phyloP scores from a whole-genome alignment of 352 stramenopile species.

The Phytophthora melonis region DNA sequence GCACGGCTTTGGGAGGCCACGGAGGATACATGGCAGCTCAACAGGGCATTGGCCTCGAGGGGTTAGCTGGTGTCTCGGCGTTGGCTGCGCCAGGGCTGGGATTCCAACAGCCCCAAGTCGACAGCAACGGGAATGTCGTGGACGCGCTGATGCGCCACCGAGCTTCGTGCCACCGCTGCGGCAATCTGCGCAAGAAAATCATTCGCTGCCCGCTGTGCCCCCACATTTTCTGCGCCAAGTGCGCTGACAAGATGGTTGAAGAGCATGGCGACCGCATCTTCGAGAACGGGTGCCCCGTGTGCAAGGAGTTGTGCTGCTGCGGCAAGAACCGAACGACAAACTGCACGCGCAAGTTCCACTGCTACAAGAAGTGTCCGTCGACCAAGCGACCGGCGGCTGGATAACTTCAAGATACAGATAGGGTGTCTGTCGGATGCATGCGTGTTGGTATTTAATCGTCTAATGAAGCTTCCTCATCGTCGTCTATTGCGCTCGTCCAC shows the following conservation, averaged over 20 bases:
- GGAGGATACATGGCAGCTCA: constrained; percentile 29
- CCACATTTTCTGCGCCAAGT: constrained; percentile 92
- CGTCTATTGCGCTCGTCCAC: constrained; percentile 45
- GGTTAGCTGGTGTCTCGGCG: constrained; percentile 8
- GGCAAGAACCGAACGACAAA: constrained; percentile 83
- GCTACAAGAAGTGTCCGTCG: constrained; percentile 92
- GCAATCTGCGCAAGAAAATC: constrained; percentile 91
- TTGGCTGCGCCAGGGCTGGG: background rate
- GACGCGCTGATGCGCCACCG: constrained; percentile 74
- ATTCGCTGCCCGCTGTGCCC: constrained; percentile 83
- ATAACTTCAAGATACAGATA: constrained; percentile 18
- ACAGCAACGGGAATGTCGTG: constrained; percentile 34
- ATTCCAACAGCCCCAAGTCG: constrained; percentile 27
- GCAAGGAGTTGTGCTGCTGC: constrained; percentile 90
- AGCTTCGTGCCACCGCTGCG: constrained; percentile 88
- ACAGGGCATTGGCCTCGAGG: constrained; percentile 18
- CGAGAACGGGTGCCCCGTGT: constrained; percentile 83
- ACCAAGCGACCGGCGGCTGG: constrained; percentile 66
- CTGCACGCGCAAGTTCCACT: constrained; percentile 87
- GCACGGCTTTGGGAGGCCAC: constrained; percentile 7
- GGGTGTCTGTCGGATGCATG: constrained; percentile 5
- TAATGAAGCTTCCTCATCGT: constrained; percentile 19
- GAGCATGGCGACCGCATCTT: constrained; percentile 86
- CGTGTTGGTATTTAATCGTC: constrained; percentile 34
- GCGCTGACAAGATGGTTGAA: constrained; percentile 90